phyloP scores from a whole-genome alignment of 441 rosid genomes.

The Aquilaria agallochum region DNA sequence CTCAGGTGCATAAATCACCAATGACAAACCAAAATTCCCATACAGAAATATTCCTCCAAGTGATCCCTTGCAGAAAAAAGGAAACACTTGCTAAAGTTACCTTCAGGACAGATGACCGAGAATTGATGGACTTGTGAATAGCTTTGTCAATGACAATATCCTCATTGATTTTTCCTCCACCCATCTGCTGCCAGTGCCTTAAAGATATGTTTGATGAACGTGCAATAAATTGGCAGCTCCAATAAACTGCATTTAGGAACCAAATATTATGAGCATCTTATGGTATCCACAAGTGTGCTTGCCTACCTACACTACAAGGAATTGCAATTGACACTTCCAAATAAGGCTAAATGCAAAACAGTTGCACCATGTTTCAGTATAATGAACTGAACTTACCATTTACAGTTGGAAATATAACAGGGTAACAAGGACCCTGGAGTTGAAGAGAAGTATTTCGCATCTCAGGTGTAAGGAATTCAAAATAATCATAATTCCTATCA shows the following conservation, averaged over 20 bases:
- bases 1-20: constrained; percentile 1
- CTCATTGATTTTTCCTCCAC: constrained; percentile 81
- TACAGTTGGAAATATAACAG: constrained; percentile 84
- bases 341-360: background rate
- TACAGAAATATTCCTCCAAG: background rate
- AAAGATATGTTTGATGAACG: constrained; percentile 82
- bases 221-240: constrained; percentile 95
- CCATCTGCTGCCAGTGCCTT: constrained; percentile 92
- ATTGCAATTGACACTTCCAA: background rate
- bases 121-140: constrained; percentile 74
- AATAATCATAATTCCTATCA: constrained; percentile 85
- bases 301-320: no score
- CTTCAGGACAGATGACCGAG: constrained; percentile 92
- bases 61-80: background rate
- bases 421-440: constrained; percentile 99
- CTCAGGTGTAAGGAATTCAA: constrained; percentile 87
- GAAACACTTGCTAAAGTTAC: constrained; percentile 29
- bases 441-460: constrained; percentile 93
- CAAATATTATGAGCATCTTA: constrained; percentile 4
- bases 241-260: constrained; percentile 48
- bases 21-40: no score
- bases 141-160: constrained; percentile 83
- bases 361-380: background rate
- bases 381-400: constrained; percentile 49
- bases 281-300: background rate